phyloP scores from a whole-genome alignment of 2,329 filamentous ascomycete species.

The Pseudocercospora fijiensis region DNA sequence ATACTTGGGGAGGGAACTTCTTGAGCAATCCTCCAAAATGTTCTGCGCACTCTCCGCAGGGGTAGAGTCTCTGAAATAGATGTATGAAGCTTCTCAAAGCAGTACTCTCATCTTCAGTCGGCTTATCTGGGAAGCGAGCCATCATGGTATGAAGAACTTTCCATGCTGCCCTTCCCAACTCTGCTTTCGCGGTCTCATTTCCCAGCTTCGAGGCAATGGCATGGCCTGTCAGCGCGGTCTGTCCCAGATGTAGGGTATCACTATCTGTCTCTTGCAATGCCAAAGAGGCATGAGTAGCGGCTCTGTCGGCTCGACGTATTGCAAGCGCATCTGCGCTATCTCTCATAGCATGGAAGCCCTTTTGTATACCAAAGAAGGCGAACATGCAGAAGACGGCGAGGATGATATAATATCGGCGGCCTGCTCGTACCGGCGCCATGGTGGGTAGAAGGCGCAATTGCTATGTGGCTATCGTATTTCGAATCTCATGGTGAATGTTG shows the following conservation, averaged over 20 bases:
- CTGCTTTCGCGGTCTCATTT: slow-evolving; percentile 75
- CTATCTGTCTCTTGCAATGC: not conserved
- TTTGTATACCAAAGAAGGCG: slow-evolving; percentile 49
- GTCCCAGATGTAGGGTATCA: slow-evolving; percentile 10
- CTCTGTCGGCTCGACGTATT: not conserved
- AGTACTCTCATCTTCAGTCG: slow-evolving; percentile 59
- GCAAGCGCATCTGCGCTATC: not conserved
- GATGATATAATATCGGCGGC: slow-evolving; percentile 8
- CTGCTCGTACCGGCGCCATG: slow-evolving; percentile 3
- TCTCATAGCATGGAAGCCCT: slow-evolving; percentile 13
- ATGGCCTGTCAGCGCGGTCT: slow-evolving; percentile 39
- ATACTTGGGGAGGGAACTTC: slow-evolving; percentile 64
- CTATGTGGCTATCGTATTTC: not conserved
- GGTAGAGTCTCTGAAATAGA: slow-evolving; percentile 64
- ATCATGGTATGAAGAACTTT: slow-evolving; percentile 67
- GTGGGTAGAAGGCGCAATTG: not conserved
- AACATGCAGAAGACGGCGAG: slow-evolving; percentile 17
- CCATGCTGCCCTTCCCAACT: slow-evolving; percentile 65
- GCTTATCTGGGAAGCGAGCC: slow-evolving; percentile 63
- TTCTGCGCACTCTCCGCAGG: slow-evolving; percentile 65
- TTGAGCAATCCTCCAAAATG: slow-evolving; percentile 62
- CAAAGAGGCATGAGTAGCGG: not conserved
- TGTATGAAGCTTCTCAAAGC: slow-evolving; percentile 62
- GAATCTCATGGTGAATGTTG: not conserved
- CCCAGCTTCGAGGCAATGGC: slow-evolving; percentile 78